phyloP scores from a whole-genome alignment of 1,284 basidiomycete species.

The Ganoderma lucidum region DNA sequence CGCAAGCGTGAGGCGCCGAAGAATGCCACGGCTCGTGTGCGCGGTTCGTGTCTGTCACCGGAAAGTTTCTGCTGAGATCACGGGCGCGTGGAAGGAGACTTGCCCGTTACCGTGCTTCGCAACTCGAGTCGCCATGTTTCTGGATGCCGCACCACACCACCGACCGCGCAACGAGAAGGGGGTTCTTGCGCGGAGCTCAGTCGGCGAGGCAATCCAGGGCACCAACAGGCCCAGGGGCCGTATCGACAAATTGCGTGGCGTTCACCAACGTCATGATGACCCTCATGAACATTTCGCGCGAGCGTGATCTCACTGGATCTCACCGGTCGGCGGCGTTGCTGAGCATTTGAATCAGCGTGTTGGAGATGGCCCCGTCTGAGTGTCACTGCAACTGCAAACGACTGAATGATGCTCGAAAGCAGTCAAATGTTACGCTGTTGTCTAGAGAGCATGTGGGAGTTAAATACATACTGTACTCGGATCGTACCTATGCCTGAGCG shows the following conservation, averaged over 20 bases:
- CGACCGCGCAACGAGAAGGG: constrained; percentile 2
- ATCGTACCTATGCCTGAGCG: background rate
- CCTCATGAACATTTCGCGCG: background rate
- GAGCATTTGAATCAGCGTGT: background rate
- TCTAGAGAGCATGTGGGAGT: background rate
- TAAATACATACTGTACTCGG: background rate
- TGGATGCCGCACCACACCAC: background rate
- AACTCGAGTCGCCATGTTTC: constrained; percentile 1
- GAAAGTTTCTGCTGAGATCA: background rate
- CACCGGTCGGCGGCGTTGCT: background rate
- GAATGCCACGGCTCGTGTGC: background rate
- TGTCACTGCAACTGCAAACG: constrained; percentile 1
- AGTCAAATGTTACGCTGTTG: background rate
- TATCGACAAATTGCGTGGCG: background rate
- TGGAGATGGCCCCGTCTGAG: background rate
- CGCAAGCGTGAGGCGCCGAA: background rate
- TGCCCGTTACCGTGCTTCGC: background rate
- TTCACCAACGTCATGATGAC: background rate
- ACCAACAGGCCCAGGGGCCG: background rate
- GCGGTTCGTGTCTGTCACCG: background rate
- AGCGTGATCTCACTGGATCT: background rate
- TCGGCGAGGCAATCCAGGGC: background rate
- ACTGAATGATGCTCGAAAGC: background rate
- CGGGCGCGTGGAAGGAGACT: background rate
- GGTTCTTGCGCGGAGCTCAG: background rate